A percentile compares a stretch with the other conserved stretches of the same genome.
These are phyloP conservation scores for Euclidium syriacum DNA, from an alignment of 345 rosid species.

Conservation along the genomic window DNA sequence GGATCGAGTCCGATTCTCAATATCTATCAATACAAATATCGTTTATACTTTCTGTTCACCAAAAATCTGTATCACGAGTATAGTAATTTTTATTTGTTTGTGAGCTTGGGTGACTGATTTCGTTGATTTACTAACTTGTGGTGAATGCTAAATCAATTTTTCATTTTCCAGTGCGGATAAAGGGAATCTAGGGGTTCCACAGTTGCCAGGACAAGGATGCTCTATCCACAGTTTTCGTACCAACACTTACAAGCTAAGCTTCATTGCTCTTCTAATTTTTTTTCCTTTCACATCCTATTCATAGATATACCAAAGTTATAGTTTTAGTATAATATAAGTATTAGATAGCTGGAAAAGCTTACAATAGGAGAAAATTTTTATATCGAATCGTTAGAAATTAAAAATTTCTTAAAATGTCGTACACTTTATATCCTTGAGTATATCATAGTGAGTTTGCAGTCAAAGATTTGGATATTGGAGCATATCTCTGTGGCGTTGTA, in stretches of 20 bases:
- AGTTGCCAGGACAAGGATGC: slow-evolving; percentile 91
- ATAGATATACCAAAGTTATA: neutral
- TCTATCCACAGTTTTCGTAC: slow-evolving; percentile 90
- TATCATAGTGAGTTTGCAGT: no score
- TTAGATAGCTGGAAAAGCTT: no score
- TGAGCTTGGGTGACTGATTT: neutral
- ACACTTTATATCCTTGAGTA: no score
- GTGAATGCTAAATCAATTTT: neutral
- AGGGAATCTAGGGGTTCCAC: slow-evolving; percentile 86
- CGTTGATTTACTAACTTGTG: neutral
- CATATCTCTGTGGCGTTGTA: no score
- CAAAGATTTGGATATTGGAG: no score
- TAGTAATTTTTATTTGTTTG: neutral
- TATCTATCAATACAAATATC: no score
- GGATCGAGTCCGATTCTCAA: neutral
- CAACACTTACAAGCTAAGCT: slow-evolving; percentile 83
- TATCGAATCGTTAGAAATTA: no score
- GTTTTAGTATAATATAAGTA: neutral
- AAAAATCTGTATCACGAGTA: neutral
- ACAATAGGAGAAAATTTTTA: no score
- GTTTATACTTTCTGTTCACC: no score
- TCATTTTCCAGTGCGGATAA: slow-evolving; percentile 48
- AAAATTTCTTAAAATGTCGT: no score
- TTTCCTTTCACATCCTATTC: neutral
- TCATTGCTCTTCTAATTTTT: neutral